Evolutionary conservation across 2,329 filamentous ascomycete genomes (phyloP).

Genomic region (Beauveria asiatica): DNA sequence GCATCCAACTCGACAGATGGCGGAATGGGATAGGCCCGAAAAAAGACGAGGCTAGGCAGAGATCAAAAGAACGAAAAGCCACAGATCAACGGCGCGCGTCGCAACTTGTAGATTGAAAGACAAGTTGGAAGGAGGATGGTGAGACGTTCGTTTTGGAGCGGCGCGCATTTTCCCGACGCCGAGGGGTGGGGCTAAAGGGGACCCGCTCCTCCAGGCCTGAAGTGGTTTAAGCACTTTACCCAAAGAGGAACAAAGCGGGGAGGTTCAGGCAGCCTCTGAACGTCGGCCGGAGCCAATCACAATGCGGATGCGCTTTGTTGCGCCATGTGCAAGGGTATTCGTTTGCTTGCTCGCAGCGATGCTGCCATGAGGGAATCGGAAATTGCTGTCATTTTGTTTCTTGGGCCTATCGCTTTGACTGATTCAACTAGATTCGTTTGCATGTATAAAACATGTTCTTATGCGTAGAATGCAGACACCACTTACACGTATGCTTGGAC

Average conservation of each 20-base stretch:
- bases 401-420: too few species aligned
- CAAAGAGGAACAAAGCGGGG: conserved; percentile 5
- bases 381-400: background rate
- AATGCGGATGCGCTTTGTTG: background rate
- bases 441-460: too few species aligned
- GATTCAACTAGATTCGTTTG: too few species aligned
- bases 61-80: background rate
- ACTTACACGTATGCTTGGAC: too few species aligned
- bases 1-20: too few species aligned
- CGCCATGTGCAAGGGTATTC: background rate
- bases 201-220: background rate
- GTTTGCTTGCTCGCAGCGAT: background rate
- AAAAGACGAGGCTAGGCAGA: background rate
- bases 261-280: conserved; percentile 1
- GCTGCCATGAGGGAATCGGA: background rate
- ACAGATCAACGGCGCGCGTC: background rate
- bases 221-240: background rate
- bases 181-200: background rate
- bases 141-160: background rate
- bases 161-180: background rate
- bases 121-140: background rate
- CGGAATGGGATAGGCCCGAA: too few species aligned
- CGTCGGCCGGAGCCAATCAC: background rate
- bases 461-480: too few species aligned
- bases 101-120: background rate